phyloP scores from a whole-genome alignment of 139 green algal genomes.

The Micractinium sp. region DNA sequence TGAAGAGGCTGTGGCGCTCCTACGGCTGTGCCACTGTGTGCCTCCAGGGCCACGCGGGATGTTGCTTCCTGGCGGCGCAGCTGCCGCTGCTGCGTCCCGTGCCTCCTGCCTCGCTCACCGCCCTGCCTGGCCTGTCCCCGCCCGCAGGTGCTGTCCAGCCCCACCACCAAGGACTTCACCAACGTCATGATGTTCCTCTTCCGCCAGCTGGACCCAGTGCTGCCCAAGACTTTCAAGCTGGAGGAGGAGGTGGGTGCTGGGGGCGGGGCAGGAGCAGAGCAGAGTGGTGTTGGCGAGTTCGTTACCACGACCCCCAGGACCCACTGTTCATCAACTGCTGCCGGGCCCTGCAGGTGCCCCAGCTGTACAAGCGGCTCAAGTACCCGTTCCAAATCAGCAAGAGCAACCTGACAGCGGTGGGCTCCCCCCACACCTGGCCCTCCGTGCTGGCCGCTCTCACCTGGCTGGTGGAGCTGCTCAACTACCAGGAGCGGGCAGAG shows the following conservation, averaged over 20 bases:
- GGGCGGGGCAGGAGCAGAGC: neutral
- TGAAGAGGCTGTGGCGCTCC: neutral
- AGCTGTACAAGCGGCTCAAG: conserved; percentile 91
- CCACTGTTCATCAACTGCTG: neutral
- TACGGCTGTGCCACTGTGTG: neutral
- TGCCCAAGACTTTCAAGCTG: conserved; percentile 77
- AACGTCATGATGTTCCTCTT: conserved; percentile 91
- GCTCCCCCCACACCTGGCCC: conserved; percentile 93
- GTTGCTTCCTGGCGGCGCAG: neutral
- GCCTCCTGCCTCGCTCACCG: neutral
- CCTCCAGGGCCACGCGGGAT: neutral
- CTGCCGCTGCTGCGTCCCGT: neutral
- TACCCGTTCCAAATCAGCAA: conserved; percentile 96
- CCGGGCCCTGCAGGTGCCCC: conserved; percentile 67
- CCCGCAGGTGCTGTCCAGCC: conserved; percentile 65
- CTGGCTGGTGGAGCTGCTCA: conserved; percentile 94
- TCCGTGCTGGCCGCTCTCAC: conserved; percentile 79
- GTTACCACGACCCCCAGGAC: no score
- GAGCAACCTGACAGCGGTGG: conserved; percentile 87
- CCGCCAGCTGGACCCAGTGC: conserved; percentile 77
- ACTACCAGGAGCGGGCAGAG: conserved; percentile 81
- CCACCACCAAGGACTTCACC: conserved; percentile 93
- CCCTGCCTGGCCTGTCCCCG: neutral
- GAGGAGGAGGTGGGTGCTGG: conserved; percentile 72
- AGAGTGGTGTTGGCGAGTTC: neutral